Evolutionary conservation across 202 grass and related monocot genomes (phyloP).

Genomic region (Zizania palustris): DNA sequence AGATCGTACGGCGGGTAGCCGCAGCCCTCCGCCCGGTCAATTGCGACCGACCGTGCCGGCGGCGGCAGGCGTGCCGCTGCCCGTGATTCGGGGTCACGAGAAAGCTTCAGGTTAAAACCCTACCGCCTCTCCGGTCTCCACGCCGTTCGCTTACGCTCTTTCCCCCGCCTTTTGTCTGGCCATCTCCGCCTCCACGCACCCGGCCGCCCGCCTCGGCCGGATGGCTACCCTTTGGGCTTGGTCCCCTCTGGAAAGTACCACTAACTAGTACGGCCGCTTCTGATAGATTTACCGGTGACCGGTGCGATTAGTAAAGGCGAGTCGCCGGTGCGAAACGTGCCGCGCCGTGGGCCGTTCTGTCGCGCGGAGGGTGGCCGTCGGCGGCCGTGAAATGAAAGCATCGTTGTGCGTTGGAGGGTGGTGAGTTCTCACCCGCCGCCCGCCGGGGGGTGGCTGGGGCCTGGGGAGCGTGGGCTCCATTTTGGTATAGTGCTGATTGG

Average conservation of each 20-base stretch:
- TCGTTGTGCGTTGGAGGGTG: slow-evolving; percentile 5
- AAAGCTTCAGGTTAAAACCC: slow-evolving; percentile 50
- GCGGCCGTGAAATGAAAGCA: slow-evolving; percentile 41
- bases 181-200: slow-evolving; percentile 19
- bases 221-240: slow-evolving; percentile 16
- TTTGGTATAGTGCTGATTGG: slow-evolving; percentile 14
- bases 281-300: slow-evolving; percentile 7
- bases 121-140: slow-evolving; percentile 7
- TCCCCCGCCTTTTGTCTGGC: background rate
- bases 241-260: slow-evolving; percentile 36
- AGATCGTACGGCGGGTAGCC: slow-evolving; percentile 17
- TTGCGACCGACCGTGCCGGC: slow-evolving; percentile 41
- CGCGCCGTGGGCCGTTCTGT: background rate
- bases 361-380: background rate
- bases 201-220: slow-evolving; percentile 16
- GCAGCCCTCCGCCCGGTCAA: background rate
- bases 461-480: background rate
- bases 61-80: slow-evolving; percentile 7
- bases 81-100: too few relatives aligned
- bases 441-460: too few relatives aligned
- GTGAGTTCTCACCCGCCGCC: slow-evolving; percentile 1
- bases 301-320: background rate
- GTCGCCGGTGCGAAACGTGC: slow-evolving; percentile 13
- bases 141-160: background rate
- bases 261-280: slow-evolving; percentile 16